A percentile compares a stretch with the other conserved stretches of the same genome.
phyloP scores from a whole-genome alignment of 495 filamentous ascomycete genomes.

The Neurospora africana region DNA sequence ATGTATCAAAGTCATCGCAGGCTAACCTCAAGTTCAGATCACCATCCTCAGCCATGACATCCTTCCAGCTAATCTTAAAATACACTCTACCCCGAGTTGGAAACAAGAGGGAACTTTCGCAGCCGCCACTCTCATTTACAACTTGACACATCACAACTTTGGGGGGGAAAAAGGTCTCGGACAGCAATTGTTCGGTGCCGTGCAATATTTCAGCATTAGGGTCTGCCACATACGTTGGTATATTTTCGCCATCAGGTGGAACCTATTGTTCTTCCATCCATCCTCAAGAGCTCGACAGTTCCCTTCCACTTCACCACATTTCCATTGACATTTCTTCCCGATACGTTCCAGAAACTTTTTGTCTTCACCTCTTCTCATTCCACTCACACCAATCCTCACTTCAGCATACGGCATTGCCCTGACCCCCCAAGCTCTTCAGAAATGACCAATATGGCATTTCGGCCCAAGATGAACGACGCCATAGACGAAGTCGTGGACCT shows the following conservation, averaged over 20 bases:
- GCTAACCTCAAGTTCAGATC: not conserved
- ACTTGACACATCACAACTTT: not conserved
- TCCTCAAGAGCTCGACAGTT: not conserved
- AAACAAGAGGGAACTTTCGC: not conserved
- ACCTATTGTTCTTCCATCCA: not conserved
- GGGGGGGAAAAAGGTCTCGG: not conserved
- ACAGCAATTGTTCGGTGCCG: not conserved
- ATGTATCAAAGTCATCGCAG: not conserved
- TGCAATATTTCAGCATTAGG: not conserved
- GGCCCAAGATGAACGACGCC: constrained; percentile 6
- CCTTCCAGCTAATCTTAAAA: not conserved
- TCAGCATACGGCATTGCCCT: not conserved
- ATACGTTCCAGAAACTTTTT: not conserved
- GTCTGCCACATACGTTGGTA: not conserved
- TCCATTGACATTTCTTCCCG: not conserved
- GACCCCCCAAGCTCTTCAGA: not conserved
- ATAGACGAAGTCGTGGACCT: constrained; percentile 17
- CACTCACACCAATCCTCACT: not conserved
- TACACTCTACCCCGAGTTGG: not conserved
- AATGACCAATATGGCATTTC: not conserved
- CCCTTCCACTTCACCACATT: not conserved
- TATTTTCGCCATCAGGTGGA: not conserved
- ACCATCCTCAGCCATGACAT: not conserved
- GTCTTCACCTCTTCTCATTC: not conserved
- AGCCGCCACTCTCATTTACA: not conserved